Conservation (phyloP, 2,329 filamentous ascomycete genomes). For the Chlorencoelia australis region DNA sequence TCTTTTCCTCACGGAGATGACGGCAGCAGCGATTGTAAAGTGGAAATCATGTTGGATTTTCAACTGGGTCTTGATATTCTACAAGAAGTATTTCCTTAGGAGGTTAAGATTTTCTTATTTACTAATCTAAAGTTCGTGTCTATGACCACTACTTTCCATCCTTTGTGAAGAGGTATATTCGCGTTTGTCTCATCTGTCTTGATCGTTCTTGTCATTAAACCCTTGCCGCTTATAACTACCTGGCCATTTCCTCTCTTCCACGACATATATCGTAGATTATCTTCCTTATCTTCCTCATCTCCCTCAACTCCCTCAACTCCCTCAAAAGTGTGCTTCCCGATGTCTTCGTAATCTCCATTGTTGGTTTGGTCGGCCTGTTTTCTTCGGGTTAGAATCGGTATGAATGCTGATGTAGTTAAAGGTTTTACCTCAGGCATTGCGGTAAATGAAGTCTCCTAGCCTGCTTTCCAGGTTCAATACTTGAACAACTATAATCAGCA, state of each 20-base stretch:
- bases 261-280: constrained; percentile 8
- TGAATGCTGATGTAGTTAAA: background rate
- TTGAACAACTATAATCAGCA: background rate
- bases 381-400: background rate
- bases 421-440: background rate
- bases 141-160: background rate
- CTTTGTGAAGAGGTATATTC: constrained; percentile 1
- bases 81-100: background rate
- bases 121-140: constrained; percentile 2
- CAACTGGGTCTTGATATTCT: background rate
- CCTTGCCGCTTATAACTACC: background rate
- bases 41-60: background rate
- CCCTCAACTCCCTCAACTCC: background rate
- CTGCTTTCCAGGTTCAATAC: background rate
- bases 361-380: constrained; percentile 1
- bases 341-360: constrained; percentile 1
- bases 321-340: constrained; percentile 1
- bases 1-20: background rate
- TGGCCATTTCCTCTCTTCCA: constrained; percentile 1
- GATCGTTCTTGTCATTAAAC: background rate
- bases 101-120: background rate
- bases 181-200: background rate
- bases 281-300: no score
- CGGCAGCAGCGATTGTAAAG: background rate
- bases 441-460: background rate